Evolutionary conservation across 2,329 filamentous ascomycete species (phyloP).

Genomic region (Epichloe brachyelytri): DNA sequence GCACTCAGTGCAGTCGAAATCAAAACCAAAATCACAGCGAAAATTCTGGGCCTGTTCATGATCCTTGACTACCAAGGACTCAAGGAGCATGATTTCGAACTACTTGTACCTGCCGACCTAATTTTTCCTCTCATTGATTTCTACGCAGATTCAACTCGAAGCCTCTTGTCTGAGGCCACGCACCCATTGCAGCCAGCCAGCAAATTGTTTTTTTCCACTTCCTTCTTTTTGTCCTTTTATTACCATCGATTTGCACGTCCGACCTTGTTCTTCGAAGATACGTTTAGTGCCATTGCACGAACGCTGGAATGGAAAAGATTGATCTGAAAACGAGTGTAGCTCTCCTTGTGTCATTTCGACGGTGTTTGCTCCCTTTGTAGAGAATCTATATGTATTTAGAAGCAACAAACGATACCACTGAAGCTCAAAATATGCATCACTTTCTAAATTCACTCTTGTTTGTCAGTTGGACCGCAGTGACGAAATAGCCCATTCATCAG

Average conservation of each 20-base stretch:
- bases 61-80: neutral
- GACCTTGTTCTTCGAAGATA: too few species aligned
- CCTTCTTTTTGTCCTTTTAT: too few species aligned
- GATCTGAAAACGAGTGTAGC: neutral
- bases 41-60: neutral
- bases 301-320: neutral
- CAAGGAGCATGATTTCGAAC: neutral
- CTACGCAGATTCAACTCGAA: too few species aligned
- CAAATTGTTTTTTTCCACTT: too few species aligned
- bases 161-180: too few species aligned
- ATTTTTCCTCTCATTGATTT: neutral
- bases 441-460: too few species aligned
- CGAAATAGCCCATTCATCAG: too few species aligned
- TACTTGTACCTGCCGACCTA: neutral
- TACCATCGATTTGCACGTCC: too few species aligned
- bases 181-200: too few species aligned
- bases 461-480: too few species aligned
- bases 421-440: constrained; percentile 1
- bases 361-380: neutral
- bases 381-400: neutral
- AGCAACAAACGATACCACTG: constrained; percentile 1
- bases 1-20: neutral
- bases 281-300: neutral
- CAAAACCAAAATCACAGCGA: neutral
- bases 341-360: neutral